Percentiles rank a stretch among this genome's conserved stretches.
These are phyloP conservation scores for Dioszegia hungarica DNA, from an alignment of 768 basidiomycete genomes.

Conservation along the genomic window DNA sequence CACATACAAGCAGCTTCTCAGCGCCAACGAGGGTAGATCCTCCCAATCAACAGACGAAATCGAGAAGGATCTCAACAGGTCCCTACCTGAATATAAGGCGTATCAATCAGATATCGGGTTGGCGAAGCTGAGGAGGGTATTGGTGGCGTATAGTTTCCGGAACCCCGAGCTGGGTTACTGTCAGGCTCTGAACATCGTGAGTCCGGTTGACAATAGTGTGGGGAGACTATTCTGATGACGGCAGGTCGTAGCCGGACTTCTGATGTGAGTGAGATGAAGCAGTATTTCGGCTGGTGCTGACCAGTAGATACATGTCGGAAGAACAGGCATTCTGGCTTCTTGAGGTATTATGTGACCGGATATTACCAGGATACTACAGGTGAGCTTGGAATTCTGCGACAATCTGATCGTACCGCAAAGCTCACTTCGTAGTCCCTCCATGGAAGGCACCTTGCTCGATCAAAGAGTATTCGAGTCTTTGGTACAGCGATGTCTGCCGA, in stretches of 20 bases:
- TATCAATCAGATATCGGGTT: slow-evolving; percentile 91
- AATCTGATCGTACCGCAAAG: not conserved
- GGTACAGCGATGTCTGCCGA: slow-evolving; percentile 79
- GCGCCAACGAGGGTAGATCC: slow-evolving; percentile 69
- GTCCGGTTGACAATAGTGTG: not conserved
- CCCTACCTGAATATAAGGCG: slow-evolving; percentile 92
- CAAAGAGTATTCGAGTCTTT: slow-evolving; percentile 96
- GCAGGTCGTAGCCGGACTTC: slow-evolving; percentile 60
- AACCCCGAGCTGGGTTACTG: slow-evolving; percentile 74
- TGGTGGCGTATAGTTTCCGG: slow-evolving; percentile 92
- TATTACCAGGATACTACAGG: slow-evolving; percentile 97
- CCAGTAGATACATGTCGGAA: slow-evolving; percentile 90
- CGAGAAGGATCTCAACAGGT: slow-evolving; percentile 94
- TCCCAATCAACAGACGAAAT: slow-evolving; percentile 95
- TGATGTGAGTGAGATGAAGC: slow-evolving; percentile 39
- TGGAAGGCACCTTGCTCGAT: slow-evolving; percentile 98
- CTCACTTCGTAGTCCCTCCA: slow-evolving; percentile 65
- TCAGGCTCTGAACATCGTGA: slow-evolving; percentile 97
- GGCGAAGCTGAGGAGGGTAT: slow-evolving; percentile 71
- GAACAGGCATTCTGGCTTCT: slow-evolving; percentile 98
- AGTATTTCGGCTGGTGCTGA: not conserved
- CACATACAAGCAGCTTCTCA: slow-evolving; percentile 67
- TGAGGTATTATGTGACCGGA: slow-evolving; percentile 86
- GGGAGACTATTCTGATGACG: not conserved
- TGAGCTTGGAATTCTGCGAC: slow-evolving; percentile 51